These are phyloP conservation scores for Naganishia sp. DNA, from an alignment of 1,284 basidiomycete genomes.

Conservation along the genomic window DNA sequence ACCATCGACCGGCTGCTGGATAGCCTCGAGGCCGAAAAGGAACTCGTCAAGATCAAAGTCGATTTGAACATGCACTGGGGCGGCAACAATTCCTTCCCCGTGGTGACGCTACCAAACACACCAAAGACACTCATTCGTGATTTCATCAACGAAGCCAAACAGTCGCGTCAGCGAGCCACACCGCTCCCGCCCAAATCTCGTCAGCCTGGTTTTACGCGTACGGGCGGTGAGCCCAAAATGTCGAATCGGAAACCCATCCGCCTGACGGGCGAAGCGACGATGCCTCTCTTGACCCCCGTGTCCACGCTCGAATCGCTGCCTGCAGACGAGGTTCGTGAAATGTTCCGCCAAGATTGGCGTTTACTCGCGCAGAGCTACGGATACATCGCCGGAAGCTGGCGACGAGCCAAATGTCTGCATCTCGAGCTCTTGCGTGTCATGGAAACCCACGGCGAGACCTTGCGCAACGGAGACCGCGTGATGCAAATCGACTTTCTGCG, in stretches of 20 bases:
- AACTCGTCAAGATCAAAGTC: constrained; percentile 7
- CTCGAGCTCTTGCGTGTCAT: constrained; percentile 6
- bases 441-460: background rate
- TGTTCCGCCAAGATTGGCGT: constrained; percentile 31
- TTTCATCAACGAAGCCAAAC: constrained; percentile 14
- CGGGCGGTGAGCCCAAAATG: background rate
- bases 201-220: constrained; percentile 18
- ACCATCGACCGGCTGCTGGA: constrained; percentile 17
- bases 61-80: constrained; percentile 19
- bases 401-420: constrained; percentile 27
- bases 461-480: constrained; percentile 13
- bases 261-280: constrained; percentile 7
- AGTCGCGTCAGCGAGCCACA: constrained; percentile 12
- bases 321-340: constrained; percentile 12
- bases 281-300: constrained; percentile 9
- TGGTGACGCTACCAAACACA: constrained; percentile 6
- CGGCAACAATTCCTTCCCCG: background rate
- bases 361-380: constrained; percentile 31
- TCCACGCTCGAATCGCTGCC: constrained; percentile 26
- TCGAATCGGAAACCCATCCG: constrained; percentile 4
- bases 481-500: constrained; percentile 4
- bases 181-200: background rate
- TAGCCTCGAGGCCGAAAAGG: constrained; percentile 14
- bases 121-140: background rate
- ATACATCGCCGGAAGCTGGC: constrained; percentile 19